Base-by-base conservation (phyloP, 2,329 filamentous ascomycete species). In the Geosmithia flava region DNA sequence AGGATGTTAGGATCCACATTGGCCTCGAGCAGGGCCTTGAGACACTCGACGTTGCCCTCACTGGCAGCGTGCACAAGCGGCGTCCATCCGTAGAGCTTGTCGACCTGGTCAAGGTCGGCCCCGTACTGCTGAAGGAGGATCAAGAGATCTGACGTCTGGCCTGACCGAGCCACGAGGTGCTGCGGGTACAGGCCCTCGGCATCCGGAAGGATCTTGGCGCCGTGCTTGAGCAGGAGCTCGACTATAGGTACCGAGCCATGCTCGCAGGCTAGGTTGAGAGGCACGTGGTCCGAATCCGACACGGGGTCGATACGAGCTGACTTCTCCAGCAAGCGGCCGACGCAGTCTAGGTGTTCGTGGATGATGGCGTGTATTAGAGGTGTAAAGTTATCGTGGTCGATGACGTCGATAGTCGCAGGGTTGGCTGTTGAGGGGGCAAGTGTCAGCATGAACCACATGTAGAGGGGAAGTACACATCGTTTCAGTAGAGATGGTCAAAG, bases 81-180 rank as follows among this genome's bases (percentile, higher is more conserved):
- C 2, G 93, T 97, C 93, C 93, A 98, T 51, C 91, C 88, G 57
- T 97, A 97, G 16, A 98, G 74, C 66, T 95, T 97, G 65, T 98
- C 93, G 30, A 87, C 75, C 62, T 97, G 90, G 58, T 98, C 81
- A 42, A 98, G 74, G 61, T 98, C 83, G 20, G 89, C 91, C 1
- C 90, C 90, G 58, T 93, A 90, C 46, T 85, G 75, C 61, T 89
- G 85, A 13, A 98, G 72, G 40, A 96, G 72, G 15, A 90, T 69
- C 11, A 97, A 72, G 27, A 96, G 76, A 48, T 87, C 75, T 1
- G 89, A 85, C 1, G 81, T 85, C 59, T 90, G 83, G 2, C 88
- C 88, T 29, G 91, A 93, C 48, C 93, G 79, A 20, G 93, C 91
- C 19, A 97, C 91, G 33, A 97, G 77, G 66, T 98, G 93, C 61